Percentiles rank a stretch among this genome's conserved stretches.
Conservation (phyloP, 164 flowering plant genomes). For the Cinnamomum micranthum region DNA sequence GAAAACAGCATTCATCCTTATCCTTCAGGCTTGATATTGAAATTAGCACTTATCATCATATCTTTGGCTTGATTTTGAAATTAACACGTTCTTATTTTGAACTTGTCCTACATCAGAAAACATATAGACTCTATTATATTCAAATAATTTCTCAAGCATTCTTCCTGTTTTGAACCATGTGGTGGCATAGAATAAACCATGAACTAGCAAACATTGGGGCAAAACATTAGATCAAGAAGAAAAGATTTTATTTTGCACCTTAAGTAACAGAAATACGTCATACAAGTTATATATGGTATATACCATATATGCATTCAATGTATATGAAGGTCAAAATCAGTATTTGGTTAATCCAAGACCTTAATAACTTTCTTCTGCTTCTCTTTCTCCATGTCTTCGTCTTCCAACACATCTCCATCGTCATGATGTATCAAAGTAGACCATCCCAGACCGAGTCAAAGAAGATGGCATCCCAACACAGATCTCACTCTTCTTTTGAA, state of each 20-base stretch:
- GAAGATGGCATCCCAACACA: not conserved
- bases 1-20: too few relatives aligned
- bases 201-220: not conserved
- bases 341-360: not conserved
- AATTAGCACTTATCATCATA: too few relatives aligned
- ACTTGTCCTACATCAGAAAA: too few relatives aligned
- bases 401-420: not conserved
- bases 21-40: too few relatives aligned
- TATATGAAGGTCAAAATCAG: not conserved
- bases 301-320: not conserved
- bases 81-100: too few relatives aligned
- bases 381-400: not conserved
- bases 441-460: not conserved
- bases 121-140: not conserved
- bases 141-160: not conserved
- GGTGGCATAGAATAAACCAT: not conserved
- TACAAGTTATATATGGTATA: not conserved
- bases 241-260: not conserved
- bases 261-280: not conserved
- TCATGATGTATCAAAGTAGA: not conserved
- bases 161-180: not conserved
- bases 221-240: not conserved
- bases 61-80: too few relatives aligned
- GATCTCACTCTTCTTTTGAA: not conserved
- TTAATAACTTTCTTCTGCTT: not conserved